phyloP scores from a whole-genome alignment of 352 stramenopile genomes.

The Globisporangium spinosum region DNA sequence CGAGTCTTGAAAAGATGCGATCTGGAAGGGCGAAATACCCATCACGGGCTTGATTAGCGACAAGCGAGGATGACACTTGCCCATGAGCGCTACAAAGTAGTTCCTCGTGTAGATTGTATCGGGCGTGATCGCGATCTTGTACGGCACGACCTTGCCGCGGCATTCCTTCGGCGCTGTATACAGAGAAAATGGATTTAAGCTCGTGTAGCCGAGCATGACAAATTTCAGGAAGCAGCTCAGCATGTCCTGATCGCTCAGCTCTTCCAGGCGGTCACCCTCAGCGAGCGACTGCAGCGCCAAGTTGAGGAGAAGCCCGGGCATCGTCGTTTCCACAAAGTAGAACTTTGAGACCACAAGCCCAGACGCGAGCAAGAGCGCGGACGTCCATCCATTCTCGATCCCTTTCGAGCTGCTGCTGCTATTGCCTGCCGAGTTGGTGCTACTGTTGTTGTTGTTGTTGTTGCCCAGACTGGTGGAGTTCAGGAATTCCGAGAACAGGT shows the following conservation, averaged over 20 bases:
- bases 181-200: constrained; percentile 25
- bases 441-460: constrained; percentile 13
- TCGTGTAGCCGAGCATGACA: constrained; percentile 47
- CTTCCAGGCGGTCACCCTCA: constrained; percentile 41
- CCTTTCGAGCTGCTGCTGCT: neutral
- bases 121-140: constrained; percentile 70
- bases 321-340: constrained; percentile 66
- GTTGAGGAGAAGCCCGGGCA: constrained; percentile 55
- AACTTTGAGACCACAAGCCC: constrained; percentile 44
- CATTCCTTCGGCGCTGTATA: constrained; percentile 49
- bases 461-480: neutral
- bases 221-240: constrained; percentile 47
- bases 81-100: constrained; percentile 47
- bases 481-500: constrained; percentile 25
- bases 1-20: constrained; percentile 54
- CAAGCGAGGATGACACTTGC: constrained; percentile 60
- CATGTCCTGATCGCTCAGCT: constrained; percentile 36
- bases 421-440: neutral
- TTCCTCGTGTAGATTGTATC: constrained; percentile 64
- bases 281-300: constrained; percentile 42
- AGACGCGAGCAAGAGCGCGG: constrained; percentile 28
- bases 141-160: constrained; percentile 50
- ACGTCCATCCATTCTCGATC: constrained; percentile 19
- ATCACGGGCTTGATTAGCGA: constrained; percentile 32
- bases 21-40: constrained; percentile 41